These are phyloP conservation scores for Pythium scleroteichum DNA, from an alignment of 352 stramenopile species.

Conservation along the genomic window DNA sequence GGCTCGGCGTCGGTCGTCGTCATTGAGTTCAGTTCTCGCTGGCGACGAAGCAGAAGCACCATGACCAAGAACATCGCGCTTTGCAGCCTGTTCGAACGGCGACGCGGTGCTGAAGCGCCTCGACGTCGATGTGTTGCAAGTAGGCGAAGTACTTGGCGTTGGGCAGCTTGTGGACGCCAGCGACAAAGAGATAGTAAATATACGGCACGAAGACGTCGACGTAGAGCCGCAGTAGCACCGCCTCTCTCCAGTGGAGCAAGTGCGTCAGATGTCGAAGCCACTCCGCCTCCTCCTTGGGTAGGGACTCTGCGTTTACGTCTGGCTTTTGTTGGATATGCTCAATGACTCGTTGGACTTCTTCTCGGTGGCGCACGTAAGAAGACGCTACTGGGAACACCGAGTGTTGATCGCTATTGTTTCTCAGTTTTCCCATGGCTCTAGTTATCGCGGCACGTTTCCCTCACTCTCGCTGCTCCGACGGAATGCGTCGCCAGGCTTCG, in stretches of 20 bases:
- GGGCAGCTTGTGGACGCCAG: background rate
- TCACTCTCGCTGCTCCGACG: background rate
- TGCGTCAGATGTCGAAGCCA: constrained; percentile 13
- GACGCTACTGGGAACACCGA: background rate
- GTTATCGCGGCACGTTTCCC: background rate
- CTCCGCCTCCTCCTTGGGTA: background rate
- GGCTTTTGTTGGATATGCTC: background rate
- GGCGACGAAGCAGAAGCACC: background rate
- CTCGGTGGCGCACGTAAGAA: constrained; percentile 1
- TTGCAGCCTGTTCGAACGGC: constrained; percentile 1
- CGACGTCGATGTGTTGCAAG: background rate
- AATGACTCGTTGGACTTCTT: background rate
- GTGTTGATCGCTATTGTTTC: background rate
- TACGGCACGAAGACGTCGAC: constrained; percentile 20
- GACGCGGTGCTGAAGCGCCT: background rate
- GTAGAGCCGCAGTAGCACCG: constrained; percentile 9
- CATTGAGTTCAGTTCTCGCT: background rate
- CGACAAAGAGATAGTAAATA: constrained; percentile 9
- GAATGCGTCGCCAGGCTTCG: background rate
- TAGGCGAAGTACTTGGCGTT: constrained; percentile 3
- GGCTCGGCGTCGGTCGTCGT: background rate
- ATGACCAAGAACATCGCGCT: background rate
- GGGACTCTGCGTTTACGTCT: background rate
- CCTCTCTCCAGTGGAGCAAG: constrained; percentile 14
- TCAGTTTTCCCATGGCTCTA: background rate